Evolutionary conservation across 2,329 filamentous ascomycete genomes (phyloP), one percentile per base, ranked within the genome.

Genomic region (Fusarium equiseti): DNA sequence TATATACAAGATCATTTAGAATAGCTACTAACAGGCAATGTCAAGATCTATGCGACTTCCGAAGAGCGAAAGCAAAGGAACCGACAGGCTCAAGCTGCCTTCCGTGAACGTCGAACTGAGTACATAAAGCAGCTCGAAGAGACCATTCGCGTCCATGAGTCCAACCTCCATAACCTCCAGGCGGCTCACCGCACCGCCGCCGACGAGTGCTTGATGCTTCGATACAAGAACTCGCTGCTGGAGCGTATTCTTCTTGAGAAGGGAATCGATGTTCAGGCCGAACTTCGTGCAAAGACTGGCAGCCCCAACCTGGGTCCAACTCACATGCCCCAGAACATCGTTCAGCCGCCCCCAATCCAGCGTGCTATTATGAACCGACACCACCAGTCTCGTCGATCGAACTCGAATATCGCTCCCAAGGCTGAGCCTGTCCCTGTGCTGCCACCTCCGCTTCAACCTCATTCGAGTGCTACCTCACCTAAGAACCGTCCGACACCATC

Each of bases 111-210:
- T 73, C 91, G 96, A 63, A 98, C 95, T 59, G 96, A 99, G 85
- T 99, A 99, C 81, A 99, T 99, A 84, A 98, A 98, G 84, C 96
- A 99, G 81, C 88, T 99, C 27, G 96, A 99, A 83, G 94, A 95
- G 75, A 97, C 95, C 59, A 98, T 99, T 82, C 95, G 96, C 78
- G 93, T 96, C 75, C 95, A 98, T 86, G 96, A 99, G 83, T 94
- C 97, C 76, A 95, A 94, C 76, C 86, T 98, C 60, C 93, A 97
- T 76, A 97, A 90, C 77, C 87, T 99, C 65, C 96, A 98, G 82
- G 92, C 95, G 77, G 97, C 94, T 72, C 96, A 98, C 79, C 93
- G 96, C 75, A 95, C 90, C 77, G 96, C 96, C 62, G 94, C 95
- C 62, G 96, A 98, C 81, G 96, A 98, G 82, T 98, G 96, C 80